These are phyloP conservation scores for Pseudopediastrum boryanum DNA, from an alignment of 139 green algal genomes.

Conservation along the genomic window DNA sequence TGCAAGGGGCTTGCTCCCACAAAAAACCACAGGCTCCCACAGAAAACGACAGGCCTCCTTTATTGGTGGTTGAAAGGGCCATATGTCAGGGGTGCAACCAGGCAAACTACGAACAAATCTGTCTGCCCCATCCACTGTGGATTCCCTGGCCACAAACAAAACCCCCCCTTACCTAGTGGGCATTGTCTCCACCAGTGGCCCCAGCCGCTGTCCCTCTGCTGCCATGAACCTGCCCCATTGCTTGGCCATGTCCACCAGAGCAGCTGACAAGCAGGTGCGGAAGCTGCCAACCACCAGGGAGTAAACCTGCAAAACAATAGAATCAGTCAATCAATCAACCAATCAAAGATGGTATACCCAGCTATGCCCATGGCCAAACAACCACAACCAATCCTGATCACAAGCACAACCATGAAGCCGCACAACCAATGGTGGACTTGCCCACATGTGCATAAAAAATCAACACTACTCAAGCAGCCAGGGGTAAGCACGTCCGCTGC, in stretches of 20 bases:
- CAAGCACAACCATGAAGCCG: no score
- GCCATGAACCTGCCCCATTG: constrained; percentile 64
- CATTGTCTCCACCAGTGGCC: constrained; percentile 83
- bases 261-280: constrained; percentile 42
- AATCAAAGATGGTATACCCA: no score
- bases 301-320: constrained; percentile 17
- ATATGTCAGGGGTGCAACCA: neutral
- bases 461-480: no score
- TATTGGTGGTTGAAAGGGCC: neutral
- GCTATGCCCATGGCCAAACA: no score
- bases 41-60: neutral
- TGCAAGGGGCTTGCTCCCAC: no score
- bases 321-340: neutral
- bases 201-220: constrained; percentile 75
- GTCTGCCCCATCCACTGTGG: no score
- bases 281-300: constrained; percentile 76
- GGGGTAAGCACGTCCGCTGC: no score
- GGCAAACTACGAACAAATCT: neutral
- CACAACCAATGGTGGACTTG: no score
- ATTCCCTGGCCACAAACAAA: no score
- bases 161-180: constrained; percentile 54
- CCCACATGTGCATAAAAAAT: no score
- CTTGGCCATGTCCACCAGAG: constrained; percentile 65
- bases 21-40: no score
- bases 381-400: no score